Percentiles rank a stretch among this genome's conserved stretches.
These are phyloP conservation scores for Xylaria sp. DNA, from an alignment of 2,329 filamentous ascomycete genomes.

Conservation along the genomic window DNA sequence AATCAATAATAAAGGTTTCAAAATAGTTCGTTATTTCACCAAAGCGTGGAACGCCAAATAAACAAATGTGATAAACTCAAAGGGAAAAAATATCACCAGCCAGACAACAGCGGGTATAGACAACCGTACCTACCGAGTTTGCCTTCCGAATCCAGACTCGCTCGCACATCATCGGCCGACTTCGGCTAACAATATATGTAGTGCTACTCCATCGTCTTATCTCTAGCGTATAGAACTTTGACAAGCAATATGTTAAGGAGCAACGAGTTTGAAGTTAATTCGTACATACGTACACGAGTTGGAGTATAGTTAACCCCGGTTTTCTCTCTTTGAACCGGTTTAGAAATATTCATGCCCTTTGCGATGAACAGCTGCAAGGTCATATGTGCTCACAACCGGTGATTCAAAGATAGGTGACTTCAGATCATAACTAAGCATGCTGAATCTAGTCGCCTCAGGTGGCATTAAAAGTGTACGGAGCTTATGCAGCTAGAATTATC, in stretches of 20 bases:
- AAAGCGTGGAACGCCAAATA: not conserved
- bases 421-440: not conserved
- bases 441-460: not conserved
- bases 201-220: conserved; percentile 13
- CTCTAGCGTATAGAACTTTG: conserved; percentile 1
- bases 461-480: not conserved
- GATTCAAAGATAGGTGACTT: not conserved
- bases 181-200: not conserved
- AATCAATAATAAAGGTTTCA: not conserved
- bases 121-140: not conserved
- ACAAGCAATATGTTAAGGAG: not conserved
- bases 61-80: not conserved
- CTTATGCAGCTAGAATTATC: not conserved
- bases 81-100: not conserved
- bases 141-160: conserved; percentile 10
- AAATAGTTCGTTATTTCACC: not conserved
- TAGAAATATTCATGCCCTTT: not conserved
- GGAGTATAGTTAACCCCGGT: not conserved
- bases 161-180: conserved; percentile 3
- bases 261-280: not conserved
- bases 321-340: not conserved
- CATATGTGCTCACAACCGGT: not conserved
- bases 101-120: not conserved
- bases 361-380: not conserved
- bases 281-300: not conserved